Percentiles rank a stretch among this genome's conserved stretches.
phyloP scores from a whole-genome alignment of 169 alveolate genomes.

The Eimeria falciformis region DNA sequence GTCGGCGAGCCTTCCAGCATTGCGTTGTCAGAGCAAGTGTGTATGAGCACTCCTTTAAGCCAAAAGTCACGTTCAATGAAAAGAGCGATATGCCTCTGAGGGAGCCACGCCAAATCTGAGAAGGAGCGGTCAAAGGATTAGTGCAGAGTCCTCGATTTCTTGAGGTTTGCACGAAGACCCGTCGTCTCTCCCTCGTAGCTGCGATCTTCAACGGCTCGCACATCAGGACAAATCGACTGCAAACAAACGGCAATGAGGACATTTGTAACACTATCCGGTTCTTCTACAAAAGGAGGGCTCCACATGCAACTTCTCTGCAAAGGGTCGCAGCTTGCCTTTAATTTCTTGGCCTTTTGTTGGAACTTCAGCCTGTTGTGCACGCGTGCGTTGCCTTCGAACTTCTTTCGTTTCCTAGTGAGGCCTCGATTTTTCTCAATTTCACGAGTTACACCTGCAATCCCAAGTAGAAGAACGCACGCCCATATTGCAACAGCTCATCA shows the following conservation, averaged over 20 bases:
- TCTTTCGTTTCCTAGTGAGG: slow-evolving; percentile 92
- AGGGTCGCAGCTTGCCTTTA: slow-evolving; percentile 83
- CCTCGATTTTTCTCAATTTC: slow-evolving; percentile 93
- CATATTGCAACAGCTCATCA: no score
- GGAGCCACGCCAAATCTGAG: no score
- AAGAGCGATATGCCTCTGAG: no score
- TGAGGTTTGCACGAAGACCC: slow-evolving; percentile 71
- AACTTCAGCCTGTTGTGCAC: slow-evolving; percentile 93
- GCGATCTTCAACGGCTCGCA: slow-evolving; percentile 72
- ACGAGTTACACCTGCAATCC: slow-evolving; percentile 50
- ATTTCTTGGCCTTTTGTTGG: slow-evolving; percentile 88
- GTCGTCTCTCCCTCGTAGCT: slow-evolving; percentile 66
- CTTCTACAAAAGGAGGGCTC: background rate
- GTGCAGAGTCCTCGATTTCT: slow-evolving; percentile 65
- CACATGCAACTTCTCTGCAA: background rate
- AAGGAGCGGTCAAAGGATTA: background rate
- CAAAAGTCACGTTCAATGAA: no score
- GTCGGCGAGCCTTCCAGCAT: no score
- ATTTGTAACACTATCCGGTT: background rate
- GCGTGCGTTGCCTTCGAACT: slow-evolving; percentile 95
- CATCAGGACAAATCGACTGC: slow-evolving; percentile 69
- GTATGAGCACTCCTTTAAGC: no score
- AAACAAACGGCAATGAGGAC: slow-evolving; percentile 38
- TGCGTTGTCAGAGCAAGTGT: no score
- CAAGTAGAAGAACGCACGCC: background rate